A percentile compares a stretch with the other conserved stretches of the same genome.
Evolutionary conservation across 2,329 filamentous ascomycete species (phyloP).

Genomic region (Diplodia scrobiculata): DNA sequence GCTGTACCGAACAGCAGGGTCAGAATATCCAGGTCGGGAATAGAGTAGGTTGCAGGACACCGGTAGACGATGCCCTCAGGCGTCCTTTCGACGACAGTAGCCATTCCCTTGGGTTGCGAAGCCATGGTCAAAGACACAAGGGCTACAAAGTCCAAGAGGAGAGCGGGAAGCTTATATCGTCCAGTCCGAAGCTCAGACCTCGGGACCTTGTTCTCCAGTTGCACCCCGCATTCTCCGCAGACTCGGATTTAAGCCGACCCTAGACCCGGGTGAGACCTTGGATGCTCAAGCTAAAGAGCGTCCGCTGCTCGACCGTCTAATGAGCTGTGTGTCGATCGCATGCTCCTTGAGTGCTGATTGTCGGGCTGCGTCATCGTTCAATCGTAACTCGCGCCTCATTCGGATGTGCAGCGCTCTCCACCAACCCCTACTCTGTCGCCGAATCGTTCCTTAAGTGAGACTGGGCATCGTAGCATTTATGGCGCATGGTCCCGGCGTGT

Average conservation of each 20-base stretch:
- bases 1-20: conserved; percentile 48
- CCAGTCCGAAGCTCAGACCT: background rate
- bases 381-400: background rate
- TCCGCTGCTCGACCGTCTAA: background rate
- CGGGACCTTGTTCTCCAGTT: conserved; percentile 10
- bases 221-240: conserved; percentile 16
- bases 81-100: conserved; percentile 42
- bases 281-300: background rate
- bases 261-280: background rate
- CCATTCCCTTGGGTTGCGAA: conserved; percentile 33
- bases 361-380: background rate
- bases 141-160: background rate
- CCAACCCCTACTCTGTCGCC: background rate
- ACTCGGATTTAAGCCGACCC: conserved; percentile 4
- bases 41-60: conserved; percentile 38
- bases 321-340: background rate
- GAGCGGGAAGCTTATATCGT: background rate
- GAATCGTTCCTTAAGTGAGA: background rate
- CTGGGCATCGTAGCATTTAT: background rate
- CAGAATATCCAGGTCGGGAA: conserved; percentile 47
- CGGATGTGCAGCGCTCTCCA: background rate
- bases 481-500: background rate
- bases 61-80: conserved; percentile 39
- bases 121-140: background rate
- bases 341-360: background rate